Conservation (phyloP, 2,329 filamentous ascomycete genomes). For the Exophiala viscosa region DNA sequence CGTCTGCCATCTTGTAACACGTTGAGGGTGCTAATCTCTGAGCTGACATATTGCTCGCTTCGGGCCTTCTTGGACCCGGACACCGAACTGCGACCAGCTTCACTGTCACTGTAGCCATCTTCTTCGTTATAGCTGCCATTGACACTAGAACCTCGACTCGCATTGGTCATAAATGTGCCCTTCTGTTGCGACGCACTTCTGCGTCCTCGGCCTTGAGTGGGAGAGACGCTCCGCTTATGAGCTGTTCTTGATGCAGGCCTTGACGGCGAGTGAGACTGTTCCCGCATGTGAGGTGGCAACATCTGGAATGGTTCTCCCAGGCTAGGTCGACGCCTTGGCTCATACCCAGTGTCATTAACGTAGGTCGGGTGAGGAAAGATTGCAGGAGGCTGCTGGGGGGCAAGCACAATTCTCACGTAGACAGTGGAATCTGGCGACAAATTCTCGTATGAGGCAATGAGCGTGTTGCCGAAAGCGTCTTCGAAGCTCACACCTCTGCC, state of each 20-base stretch:
- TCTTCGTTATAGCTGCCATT: conserved; percentile 65
- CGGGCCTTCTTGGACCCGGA: conserved; percentile 69
- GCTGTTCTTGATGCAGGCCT: conserved; percentile 68
- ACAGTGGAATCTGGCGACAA: conserved; percentile 89
- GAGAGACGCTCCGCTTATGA: conserved; percentile 75
- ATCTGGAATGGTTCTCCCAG: conserved; percentile 63
- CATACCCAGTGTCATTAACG: conserved; percentile 47
- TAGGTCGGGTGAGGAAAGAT: conserved; percentile 46
- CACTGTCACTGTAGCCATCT: conserved; percentile 81
- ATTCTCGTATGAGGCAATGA: conserved; percentile 96
- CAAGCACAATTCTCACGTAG: conserved; percentile 76
- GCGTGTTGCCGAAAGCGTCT: conserved; percentile 79
- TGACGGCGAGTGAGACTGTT: conserved; percentile 60
- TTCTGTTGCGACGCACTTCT: conserved; percentile 78
- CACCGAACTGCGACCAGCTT: conserved; percentile 72
- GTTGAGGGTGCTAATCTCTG: conserved; percentile 96
- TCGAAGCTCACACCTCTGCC: conserved; percentile 90
- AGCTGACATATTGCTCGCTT: conserved; percentile 81
- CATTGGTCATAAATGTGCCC: conserved; percentile 61
- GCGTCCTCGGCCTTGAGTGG: conserved; percentile 62
- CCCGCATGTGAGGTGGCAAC: conserved; percentile 55
- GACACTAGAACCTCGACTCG: conserved; percentile 60
- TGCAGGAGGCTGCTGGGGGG: conserved; percentile 49
- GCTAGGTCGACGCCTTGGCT: conserved; percentile 53
- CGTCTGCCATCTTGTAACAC: conserved; percentile 95